Evolutionary conservation across 257 asterid species (phyloP), one percentile per base, ranked within the genome.

Genomic region (Nicotiana benthamiana): DNA sequence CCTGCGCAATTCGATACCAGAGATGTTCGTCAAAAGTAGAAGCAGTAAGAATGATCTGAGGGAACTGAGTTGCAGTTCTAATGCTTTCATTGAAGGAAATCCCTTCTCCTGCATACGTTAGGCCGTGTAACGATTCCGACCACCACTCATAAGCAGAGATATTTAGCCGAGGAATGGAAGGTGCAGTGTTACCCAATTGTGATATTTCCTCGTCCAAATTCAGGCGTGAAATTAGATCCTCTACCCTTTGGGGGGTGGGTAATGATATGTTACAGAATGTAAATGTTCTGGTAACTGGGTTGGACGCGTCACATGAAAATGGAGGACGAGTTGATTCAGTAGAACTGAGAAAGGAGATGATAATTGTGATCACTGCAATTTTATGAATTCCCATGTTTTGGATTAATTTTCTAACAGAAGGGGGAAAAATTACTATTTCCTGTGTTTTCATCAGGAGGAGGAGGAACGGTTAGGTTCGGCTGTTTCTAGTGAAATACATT

Each of bases 101-200:
- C 10, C 97, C 96, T 53, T 34, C 86, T 3, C 97, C 94, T 75
- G 87, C 89, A 18, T 84, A 70, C 0, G 94, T 89, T 54, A 91
- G 85, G 22, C 97, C 96, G 59, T 92, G 97, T 86, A 90, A 80
- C 8, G 90, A 96, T 84, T 91, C 97, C 34, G 94, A 93, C 97
- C 97, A 91, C 97, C 96, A 93, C 88, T 90, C 89, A 75, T 88
- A 89, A 70, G 94, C 91, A 80, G 97, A 86, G 81, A 93, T 79
- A n/a, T 83, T 88, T 48, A 93, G 94, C 18, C 96, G 87, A 2
- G 92, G 91, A 46, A 93, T 77, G 78, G 94, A 90, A 4, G 90
- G 86, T n/a, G 93, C 93, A 6, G 80, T 43, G 87, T 87, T 89
- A 2, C 86, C 93, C 1, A 93, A 91, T 82, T 90, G 96, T 34